These are phyloP conservation scores for Triticum urartu DNA, from an alignment of 176 grass and related monocot species.

Conservation along the genomic window DNA sequence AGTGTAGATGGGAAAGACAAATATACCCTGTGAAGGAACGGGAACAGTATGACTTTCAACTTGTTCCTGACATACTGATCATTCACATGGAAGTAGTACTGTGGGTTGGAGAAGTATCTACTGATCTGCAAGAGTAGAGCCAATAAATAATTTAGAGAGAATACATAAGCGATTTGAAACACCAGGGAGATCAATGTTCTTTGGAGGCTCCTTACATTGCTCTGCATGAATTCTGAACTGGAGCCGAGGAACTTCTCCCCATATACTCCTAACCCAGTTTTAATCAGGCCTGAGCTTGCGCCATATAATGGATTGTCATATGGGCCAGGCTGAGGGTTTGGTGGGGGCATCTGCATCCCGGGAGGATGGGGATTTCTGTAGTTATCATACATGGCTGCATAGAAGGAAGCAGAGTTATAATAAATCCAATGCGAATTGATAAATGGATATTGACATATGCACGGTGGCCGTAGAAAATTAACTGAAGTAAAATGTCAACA, in stretches of 20 bases:
- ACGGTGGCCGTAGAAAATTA: neutral
- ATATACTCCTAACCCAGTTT: conserved; percentile 64
- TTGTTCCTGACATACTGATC: conserved; percentile 93
- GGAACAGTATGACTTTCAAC: conserved; percentile 84
- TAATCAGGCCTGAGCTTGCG: conserved; percentile 65
- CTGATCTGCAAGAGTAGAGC: conserved; percentile 52
- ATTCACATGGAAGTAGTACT: conserved; percentile 99
- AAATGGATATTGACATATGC: neutral
- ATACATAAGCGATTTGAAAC: neutral
- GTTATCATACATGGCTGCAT: conserved; percentile 75
- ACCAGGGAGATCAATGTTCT: neutral
- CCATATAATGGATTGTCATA: conserved; percentile 73
- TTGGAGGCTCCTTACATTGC: conserved; percentile 51
- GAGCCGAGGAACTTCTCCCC: conserved; percentile 73
- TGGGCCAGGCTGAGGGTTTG: conserved; percentile 57
- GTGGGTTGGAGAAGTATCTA: conserved; percentile 78
- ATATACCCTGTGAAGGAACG: conserved; percentile 81
- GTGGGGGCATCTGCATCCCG: conserved; percentile 47
- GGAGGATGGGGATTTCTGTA: conserved; percentile 39
- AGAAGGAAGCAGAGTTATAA: conserved; percentile 1
- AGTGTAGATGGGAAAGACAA: neutral
- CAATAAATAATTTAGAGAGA: conserved; percentile 5
- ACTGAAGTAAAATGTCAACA: neutral
- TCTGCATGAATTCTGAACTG: conserved; percentile 96
- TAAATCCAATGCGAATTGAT: neutral